Percentiles rank a stretch among this genome's conserved stretches.
These are phyloP conservation scores for Bathelium albidoporum DNA, from an alignment of 495 filamentous ascomycete genomes.

Conservation along the genomic window DNA sequence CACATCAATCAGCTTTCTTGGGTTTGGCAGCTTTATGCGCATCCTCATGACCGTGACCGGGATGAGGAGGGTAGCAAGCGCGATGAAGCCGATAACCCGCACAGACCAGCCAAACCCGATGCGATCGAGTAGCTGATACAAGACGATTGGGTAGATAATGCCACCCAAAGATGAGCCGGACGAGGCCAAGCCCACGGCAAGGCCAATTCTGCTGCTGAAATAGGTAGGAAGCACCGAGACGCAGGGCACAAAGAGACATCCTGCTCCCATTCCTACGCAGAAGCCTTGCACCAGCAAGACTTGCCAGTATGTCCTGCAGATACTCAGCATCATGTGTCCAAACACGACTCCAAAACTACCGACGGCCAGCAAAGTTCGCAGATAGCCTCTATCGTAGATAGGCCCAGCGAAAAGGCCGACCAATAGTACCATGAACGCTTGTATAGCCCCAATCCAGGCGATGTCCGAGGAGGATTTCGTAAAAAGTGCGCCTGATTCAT, in stretches of 20 bases:
- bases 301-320: conserved; percentile 58
- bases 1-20: conserved; percentile 14
- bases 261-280: conserved; percentile 55
- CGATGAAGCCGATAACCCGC: conserved; percentile 43
- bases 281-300: conserved; percentile 70
- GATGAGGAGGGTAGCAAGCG: conserved; percentile 27
- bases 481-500: conserved; percentile 32
- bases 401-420: conserved; percentile 35
- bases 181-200: conserved; percentile 60
- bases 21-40: not conserved
- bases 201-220: conserved; percentile 51
- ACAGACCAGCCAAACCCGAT: conserved; percentile 56
- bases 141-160: conserved; percentile 64
- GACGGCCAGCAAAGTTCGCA: conserved; percentile 37
- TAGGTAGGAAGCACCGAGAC: conserved; percentile 59
- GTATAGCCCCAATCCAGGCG: conserved; percentile 42
- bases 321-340: conserved; percentile 44
- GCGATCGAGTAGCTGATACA: conserved; percentile 53
- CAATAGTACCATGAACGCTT: conserved; percentile 37
- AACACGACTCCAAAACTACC: conserved; percentile 59
- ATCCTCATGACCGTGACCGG: conserved; percentile 22
- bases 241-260: conserved; percentile 55
- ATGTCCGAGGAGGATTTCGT: conserved; percentile 30
- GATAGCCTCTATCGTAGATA: conserved; percentile 37
- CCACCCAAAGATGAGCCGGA: conserved; percentile 48